Base-by-base conservation (phyloP, 768 basidiomycete genomes). In the Termitomyces eurrhizus region DNA sequence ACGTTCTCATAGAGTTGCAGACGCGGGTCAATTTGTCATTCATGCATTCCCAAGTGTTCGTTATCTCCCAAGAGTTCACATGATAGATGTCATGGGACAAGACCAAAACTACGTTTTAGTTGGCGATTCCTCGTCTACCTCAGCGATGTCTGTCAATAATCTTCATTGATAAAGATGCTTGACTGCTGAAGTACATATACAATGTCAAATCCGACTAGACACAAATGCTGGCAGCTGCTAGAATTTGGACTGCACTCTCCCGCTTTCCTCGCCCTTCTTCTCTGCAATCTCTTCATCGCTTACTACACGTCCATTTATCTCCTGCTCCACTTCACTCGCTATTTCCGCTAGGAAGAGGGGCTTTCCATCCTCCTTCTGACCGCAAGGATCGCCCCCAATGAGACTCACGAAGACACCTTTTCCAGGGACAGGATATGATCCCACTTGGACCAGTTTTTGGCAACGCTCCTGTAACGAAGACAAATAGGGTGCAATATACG, bases 401-500 rank as follows among this genome's bases (percentile, higher is more conserved):
- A 91, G 75, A 62, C 84, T 86, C 36, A 92, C 88, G 56, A 86
- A 88, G 3, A 90, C 89, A 33, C 88, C 88, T 59, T 79, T 78
- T 60, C 80, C 77, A 26, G 87, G 70, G 33, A 83, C 78, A 33
- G 88, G 86, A 73, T 91, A 93, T 36, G 88, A 90, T 45, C 95
- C 90, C 21, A 95, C 82, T 69, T 91, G 87, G 52, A 98, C 89
- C 52, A 92, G 89, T 2, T 80, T 74, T 67, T 81, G 84, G 3
- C 93, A 83, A 53, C 90, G 86, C 42, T 82, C 80, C 68, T 92
- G 89, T 1, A 98, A 80, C 11, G 81, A 76, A 1, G 92, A 90
- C 29, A 98, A 80, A 73, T 88, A 97, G 0, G 95, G 95, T 16
- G 95, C 82, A 50, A 84, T 84, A 69, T 85, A 84, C 1, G 91